Percentiles rank a stretch among this genome's conserved stretches.
These are phyloP conservation scores for Pichia sp. DNA, from an alignment of 1,139 yeast species.

Conservation along the genomic window DNA sequence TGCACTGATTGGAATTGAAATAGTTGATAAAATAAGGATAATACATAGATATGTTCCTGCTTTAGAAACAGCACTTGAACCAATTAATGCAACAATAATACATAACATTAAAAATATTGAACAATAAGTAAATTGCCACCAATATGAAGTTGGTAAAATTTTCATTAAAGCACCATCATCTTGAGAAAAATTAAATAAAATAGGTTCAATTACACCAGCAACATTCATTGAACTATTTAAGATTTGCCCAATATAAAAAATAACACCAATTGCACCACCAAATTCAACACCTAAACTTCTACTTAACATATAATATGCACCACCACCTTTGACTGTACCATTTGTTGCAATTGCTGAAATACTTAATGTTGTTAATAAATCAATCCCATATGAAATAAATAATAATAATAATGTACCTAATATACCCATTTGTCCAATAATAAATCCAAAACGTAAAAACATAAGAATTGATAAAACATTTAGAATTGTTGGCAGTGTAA, in stretches of 20 bases:
- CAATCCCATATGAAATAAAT: conserved; percentile 56
- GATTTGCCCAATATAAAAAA: conserved; percentile 72
- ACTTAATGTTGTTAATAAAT: conserved; percentile 63
- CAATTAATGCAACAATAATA: conserved; percentile 72
- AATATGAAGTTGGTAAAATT: conserved; percentile 52
- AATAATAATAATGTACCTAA: conserved; percentile 55
- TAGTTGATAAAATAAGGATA: conserved; percentile 61
- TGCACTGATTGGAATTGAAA: conserved; percentile 78
- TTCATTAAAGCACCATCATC: conserved; percentile 50
- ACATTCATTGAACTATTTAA: conserved; percentile 72
- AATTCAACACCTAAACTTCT: conserved; percentile 77
- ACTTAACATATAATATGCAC: conserved; percentile 78
- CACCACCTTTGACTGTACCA: conserved; percentile 80
- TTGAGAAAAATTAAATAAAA: conserved; percentile 58
- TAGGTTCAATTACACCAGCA: conserved; percentile 73
- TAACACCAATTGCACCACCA: conserved; percentile 78
- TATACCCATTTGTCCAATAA: conserved; percentile 73
- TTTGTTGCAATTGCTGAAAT: conserved; percentile 77
- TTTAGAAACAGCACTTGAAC: conserved; percentile 75
- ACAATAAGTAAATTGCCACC: conserved; percentile 46
- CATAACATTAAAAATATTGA: conserved; percentile 59
- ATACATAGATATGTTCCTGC: conserved; percentile 76
- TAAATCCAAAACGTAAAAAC: conserved; percentile 76
- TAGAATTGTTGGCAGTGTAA: conserved; percentile 67
- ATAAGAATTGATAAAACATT: conserved; percentile 74